A percentile compares a stretch with the other conserved stretches of the same genome.
Conservation (phyloP, 2,329 filamentous ascomycete genomes). For the Trichoderma lentiforme region DNA sequence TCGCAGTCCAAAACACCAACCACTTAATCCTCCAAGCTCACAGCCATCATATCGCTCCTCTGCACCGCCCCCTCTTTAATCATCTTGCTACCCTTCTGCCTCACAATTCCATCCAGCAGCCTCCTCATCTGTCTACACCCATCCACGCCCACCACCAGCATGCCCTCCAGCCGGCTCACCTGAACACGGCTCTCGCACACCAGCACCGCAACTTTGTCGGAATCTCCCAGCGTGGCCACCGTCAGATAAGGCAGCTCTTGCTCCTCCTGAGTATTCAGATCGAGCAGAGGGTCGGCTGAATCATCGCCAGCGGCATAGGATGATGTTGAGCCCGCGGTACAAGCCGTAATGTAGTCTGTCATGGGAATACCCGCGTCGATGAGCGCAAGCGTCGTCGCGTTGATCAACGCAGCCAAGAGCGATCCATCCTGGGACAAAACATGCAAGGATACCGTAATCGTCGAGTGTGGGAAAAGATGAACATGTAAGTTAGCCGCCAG, state of each 20-base stretch:
- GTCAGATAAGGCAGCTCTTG: slow-evolving; percentile 87
- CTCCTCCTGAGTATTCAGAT: slow-evolving; percentile 77
- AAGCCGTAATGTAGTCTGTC: slow-evolving; percentile 85
- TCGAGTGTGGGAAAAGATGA: slow-evolving; percentile 83
- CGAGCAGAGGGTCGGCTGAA: slow-evolving; percentile 70
- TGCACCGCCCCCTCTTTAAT: slow-evolving; percentile 54
- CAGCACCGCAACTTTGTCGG: slow-evolving; percentile 72
- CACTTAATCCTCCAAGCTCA: slow-evolving; percentile 46
- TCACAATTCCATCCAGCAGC: slow-evolving; percentile 77
- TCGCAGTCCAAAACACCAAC: not conserved
- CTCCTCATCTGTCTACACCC: slow-evolving; percentile 83
- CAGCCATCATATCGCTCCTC: slow-evolving; percentile 46
- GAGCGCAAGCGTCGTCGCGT: slow-evolving; percentile 85
- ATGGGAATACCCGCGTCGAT: slow-evolving; percentile 95
- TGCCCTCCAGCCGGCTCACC: slow-evolving; percentile 75
- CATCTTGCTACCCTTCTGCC: slow-evolving; percentile 64
- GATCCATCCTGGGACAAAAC: slow-evolving; percentile 88
- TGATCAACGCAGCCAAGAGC: slow-evolving; percentile 83
- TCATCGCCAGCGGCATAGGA: slow-evolving; percentile 64
- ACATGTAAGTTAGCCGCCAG: slow-evolving; percentile 78
- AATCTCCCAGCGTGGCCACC: slow-evolving; percentile 72
- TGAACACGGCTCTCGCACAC: slow-evolving; percentile 89
- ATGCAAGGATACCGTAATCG: slow-evolving; percentile 79
- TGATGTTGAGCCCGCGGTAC: slow-evolving; percentile 78
- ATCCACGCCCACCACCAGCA: slow-evolving; percentile 89